A percentile compares a stretch with the other conserved stretches of the same genome.
Conservation (phyloP, 306 rosid species). For the Heteromeles arbutifolia region DNA sequence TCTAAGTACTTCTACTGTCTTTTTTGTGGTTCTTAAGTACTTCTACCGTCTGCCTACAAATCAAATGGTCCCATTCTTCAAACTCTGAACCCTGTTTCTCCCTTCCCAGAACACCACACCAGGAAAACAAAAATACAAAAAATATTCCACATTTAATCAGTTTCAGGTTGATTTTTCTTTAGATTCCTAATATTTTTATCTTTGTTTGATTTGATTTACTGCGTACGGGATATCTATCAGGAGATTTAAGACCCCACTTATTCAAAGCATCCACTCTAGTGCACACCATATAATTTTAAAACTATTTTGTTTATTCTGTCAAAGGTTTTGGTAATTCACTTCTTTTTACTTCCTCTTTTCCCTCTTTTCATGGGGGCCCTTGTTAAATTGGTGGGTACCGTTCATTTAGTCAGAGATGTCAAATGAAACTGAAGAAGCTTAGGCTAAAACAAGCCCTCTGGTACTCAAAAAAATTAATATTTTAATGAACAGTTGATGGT, state of each 20-base stretch:
- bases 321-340: neutral
- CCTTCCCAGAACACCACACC: neutral
- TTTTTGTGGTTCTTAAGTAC: too few relatives aligned
- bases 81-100: neutral
- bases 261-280: conserved; percentile 17
- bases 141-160: neutral
- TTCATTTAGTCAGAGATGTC: neutral
- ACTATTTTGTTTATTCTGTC: conserved; percentile 10
- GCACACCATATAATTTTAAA: conserved; percentile 2
- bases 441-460: too few relatives aligned
- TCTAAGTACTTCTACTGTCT: neutral
- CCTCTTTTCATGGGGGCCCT: neutral
- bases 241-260: conserved; percentile 43
- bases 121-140: neutral
- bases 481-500: too few relatives aligned
- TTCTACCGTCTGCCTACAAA: neutral
- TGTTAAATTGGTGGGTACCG: neutral
- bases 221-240: conserved; percentile 25
- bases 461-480: too few relatives aligned
- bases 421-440: neutral
- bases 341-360: neutral
- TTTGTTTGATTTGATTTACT: neutral
- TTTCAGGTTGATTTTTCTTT: neutral
- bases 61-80: neutral
- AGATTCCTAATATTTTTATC: neutral